Evolutionary conservation across 225 moss, liverwort and hornwort genomes (phyloP).

Genomic region (Sphagnum contortum): DNA sequence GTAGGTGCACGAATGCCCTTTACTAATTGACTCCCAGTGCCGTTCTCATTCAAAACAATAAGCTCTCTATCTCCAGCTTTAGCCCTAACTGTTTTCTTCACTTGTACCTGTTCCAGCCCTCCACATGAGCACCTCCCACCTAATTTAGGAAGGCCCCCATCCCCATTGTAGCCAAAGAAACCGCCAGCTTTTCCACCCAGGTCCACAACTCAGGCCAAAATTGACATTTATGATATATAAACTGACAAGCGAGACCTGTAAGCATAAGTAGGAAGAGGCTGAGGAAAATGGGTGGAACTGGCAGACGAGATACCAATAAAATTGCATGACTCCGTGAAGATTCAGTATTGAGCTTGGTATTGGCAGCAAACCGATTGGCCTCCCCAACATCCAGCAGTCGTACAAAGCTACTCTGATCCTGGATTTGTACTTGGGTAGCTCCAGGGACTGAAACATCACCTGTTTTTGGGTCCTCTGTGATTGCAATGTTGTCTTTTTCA

Average conservation of each 20-base stretch:
- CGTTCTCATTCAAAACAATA: slow-evolving; percentile 23
- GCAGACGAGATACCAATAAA: slow-evolving; percentile 47
- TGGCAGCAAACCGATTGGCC: slow-evolving; percentile 95
- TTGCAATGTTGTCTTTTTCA: slow-evolving; percentile 92
- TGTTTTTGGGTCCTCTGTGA: slow-evolving; percentile 91
- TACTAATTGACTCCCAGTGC: slow-evolving; percentile 16
- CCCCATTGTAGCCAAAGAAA: no score
- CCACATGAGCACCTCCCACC: no score
- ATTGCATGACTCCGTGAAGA: slow-evolving; percentile 98
- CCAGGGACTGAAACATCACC: slow-evolving; percentile 97
- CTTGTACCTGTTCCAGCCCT: slow-evolving; percentile 46
- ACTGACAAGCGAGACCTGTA: not conserved
- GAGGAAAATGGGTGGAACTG: not conserved
- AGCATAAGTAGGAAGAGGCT: not conserved
- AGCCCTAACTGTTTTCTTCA: slow-evolving; percentile 38
- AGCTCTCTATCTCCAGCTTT: slow-evolving; percentile 12
- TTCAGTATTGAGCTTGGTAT: slow-evolving; percentile 97
- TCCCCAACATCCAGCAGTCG: slow-evolving; percentile 80
- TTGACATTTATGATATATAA: no score
- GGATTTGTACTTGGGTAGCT: slow-evolving; percentile 81
- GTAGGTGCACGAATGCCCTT: slow-evolving; percentile 49
- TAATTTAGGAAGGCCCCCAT: no score
- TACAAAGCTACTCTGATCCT: slow-evolving; percentile 83
- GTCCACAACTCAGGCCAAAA: no score
- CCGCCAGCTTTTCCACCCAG: no score